These are phyloP conservation scores for Meira nashicola DNA, from an alignment of 1,284 basidiomycete genomes.

Conservation along the genomic window DNA sequence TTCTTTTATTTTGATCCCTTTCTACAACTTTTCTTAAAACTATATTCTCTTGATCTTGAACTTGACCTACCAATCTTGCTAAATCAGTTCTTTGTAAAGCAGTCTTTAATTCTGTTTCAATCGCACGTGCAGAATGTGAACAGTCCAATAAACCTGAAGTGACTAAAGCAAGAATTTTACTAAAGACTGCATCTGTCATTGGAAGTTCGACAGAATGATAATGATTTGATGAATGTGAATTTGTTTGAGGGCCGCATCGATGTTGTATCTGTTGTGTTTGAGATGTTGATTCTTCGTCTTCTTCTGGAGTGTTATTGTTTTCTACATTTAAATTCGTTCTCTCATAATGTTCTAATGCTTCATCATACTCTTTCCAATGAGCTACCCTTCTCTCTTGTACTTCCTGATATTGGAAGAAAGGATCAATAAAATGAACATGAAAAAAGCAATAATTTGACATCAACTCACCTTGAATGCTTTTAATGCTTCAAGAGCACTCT, in stretches of 20 bases:
- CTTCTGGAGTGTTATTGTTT: no score
- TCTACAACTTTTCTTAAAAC: constrained; percentile 22
- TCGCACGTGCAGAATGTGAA: constrained; percentile 21
- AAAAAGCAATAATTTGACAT: no score
- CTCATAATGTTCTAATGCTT: constrained; percentile 26
- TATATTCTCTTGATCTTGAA: constrained; percentile 26
- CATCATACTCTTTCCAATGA: constrained; percentile 37
- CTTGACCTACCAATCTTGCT: constrained; percentile 18
- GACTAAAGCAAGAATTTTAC: constrained; percentile 31
- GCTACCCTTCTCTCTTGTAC: constrained; percentile 29
- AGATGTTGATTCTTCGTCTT: background rate
- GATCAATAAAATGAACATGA: no score
- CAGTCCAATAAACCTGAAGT: constrained; percentile 34
- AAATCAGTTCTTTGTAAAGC: constrained; percentile 10
- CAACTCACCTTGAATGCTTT: constrained; percentile 19
- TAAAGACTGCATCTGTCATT: constrained; percentile 14
- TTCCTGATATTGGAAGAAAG: constrained; percentile 8
- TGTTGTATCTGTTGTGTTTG: background rate
- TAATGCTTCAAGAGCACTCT: constrained; percentile 22
- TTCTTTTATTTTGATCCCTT: constrained; percentile 22
- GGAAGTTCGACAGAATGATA: constrained; percentile 5
- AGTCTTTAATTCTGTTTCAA: constrained; percentile 29
- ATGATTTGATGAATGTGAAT: constrained; percentile 4
- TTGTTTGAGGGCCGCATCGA: background rate
- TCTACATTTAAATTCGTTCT: background rate